Percentiles rank a stretch among this genome's conserved stretches.
Evolutionary conservation across 139 green algal genomes (phyloP).

Genomic region (Haematococcus lacustris): DNA sequence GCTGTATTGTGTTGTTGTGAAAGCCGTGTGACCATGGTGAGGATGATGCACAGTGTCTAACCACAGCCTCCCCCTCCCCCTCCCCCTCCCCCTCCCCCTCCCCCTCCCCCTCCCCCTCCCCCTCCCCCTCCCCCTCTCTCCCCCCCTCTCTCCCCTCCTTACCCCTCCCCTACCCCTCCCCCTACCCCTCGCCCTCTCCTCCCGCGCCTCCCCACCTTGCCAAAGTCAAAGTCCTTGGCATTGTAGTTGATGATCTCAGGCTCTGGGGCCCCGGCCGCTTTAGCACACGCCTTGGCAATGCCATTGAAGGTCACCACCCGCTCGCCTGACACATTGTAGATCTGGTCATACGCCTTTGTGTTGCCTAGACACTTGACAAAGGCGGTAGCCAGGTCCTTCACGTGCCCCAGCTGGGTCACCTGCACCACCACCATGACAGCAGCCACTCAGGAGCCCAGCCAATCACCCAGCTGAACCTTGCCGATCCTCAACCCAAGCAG

Average conservation of each 20-base stretch:
- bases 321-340: conserved; percentile 60
- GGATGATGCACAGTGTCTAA: neutral
- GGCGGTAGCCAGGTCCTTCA: conserved; percentile 82
- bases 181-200: too few relatives aligned
- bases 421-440: neutral
- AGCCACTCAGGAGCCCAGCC: too few relatives aligned
- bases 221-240: conserved; percentile 94
- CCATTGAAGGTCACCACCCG: conserved; percentile 86
- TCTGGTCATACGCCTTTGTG: conserved; percentile 53
- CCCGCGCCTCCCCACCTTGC: too few relatives aligned
- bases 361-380: conserved; percentile 78
- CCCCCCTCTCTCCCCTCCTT: too few relatives aligned
- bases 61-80: conserved; percentile 23
- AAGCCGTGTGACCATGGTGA: too few relatives aligned
- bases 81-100: too few relatives aligned
- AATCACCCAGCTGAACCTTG: too few relatives aligned
- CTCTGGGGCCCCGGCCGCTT: conserved; percentile 71
- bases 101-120: too few relatives aligned
- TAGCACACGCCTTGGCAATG: conserved; percentile 86
- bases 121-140: too few relatives aligned
- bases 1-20: neutral
- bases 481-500: too few relatives aligned
- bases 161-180: too few relatives aligned
- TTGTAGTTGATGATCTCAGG: conserved; percentile 93
- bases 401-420: conserved; percentile 73